phyloP scores from a whole-genome alignment of 2,329 filamentous ascomycete species.

The Fusarium liriodendri region DNA sequence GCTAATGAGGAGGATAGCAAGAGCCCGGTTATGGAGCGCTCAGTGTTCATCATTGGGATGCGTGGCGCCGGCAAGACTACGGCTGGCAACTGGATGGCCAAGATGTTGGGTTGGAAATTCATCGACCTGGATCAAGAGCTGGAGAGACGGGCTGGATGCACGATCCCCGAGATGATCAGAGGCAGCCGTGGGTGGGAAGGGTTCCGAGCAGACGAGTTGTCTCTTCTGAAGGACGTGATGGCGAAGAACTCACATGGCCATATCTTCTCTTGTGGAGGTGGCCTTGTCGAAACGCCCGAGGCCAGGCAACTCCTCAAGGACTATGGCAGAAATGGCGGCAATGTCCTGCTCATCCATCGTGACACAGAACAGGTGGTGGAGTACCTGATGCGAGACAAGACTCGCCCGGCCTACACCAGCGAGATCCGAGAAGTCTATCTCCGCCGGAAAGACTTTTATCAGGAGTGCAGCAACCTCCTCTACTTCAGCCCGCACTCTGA shows the following conservation, averaged over 20 bases:
- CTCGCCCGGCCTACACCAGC: conserved; percentile 89
- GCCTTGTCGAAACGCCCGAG: conserved; percentile 86
- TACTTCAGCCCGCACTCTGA: conserved; percentile 82
- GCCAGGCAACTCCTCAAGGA: conserved; percentile 80
- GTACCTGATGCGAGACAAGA: conserved; percentile 89
- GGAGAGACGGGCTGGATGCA: conserved; percentile 77
- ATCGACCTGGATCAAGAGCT: conserved; percentile 91
- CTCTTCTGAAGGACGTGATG: conserved; percentile 78
- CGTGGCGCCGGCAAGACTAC: conserved; percentile 97
- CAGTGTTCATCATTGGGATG: conserved; percentile 97
- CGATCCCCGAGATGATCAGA: conserved; percentile 88
- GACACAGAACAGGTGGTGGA: conserved; percentile 89
- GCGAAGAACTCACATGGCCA: conserved; percentile 79
- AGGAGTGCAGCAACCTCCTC: conserved; percentile 92
- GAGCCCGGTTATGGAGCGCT: conserved; percentile 59
- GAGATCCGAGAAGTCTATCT: conserved; percentile 93
- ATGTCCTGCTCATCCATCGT: conserved; percentile 87
- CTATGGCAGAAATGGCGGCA: conserved; percentile 81
- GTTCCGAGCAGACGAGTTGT: conserved; percentile 84
- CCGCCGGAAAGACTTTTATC: conserved; percentile 88
- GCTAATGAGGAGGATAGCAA: conserved; percentile 23
- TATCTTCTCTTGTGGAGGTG: conserved; percentile 93
- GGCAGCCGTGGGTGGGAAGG: conserved; percentile 82
- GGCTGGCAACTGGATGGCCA: conserved; percentile 85
- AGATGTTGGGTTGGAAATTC: conserved; percentile 79